Percentiles rank a stretch among this genome's conserved stretches.
phyloP scores from a whole-genome alignment of 176 grass and related monocot species.

The Alloteropsis semialata region DNA sequence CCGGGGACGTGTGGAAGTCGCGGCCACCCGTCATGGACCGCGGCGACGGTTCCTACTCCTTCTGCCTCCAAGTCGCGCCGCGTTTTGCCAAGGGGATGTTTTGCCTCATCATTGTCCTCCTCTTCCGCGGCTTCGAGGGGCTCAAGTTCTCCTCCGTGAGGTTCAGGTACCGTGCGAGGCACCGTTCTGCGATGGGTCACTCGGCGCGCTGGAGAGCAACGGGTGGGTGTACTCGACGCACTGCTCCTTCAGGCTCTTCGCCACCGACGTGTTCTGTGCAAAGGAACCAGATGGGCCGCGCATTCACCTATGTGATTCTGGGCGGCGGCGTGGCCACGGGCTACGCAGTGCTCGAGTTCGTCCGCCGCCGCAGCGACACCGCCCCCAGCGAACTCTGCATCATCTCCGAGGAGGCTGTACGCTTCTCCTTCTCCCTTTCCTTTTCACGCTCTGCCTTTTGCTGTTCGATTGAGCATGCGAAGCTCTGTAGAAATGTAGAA shows the following conservation, averaged over 20 bases:
- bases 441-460: background rate
- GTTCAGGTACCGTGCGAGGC: slow-evolving; percentile 69
- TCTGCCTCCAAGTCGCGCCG: slow-evolving; percentile 71
- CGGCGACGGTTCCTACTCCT: slow-evolving; percentile 87
- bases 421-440: too few species aligned
- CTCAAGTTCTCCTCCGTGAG: slow-evolving; percentile 83
- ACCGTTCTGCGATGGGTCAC: slow-evolving; percentile 53
- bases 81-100: slow-evolving; percentile 60
- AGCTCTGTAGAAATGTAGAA: background rate
- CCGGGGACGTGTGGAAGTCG: slow-evolving; percentile 70
- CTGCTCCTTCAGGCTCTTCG: slow-evolving; percentile 85
- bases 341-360: slow-evolving; percentile 85
- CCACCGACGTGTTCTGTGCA: too few species aligned
- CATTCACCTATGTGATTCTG: slow-evolving; percentile 78
- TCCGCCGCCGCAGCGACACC: slow-evolving; percentile 40
- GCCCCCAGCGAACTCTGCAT: slow-evolving; percentile 74
- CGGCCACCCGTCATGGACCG: slow-evolving; percentile 68
- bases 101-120: slow-evolving; percentile 68
- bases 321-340: slow-evolving; percentile 93
- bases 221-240: slow-evolving; percentile 99
- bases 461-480: background rate
- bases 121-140: slow-evolving; percentile 87
- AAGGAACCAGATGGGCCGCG: slow-evolving; percentile 52
- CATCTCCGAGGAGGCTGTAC: slow-evolving; percentile 84
- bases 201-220: slow-evolving; percentile 66